A percentile compares a stretch with the other conserved stretches of the same genome.
These are phyloP conservation scores for Aspergillus wentii DNA, from an alignment of 495 filamentous ascomycete species.

Conservation along the genomic window DNA sequence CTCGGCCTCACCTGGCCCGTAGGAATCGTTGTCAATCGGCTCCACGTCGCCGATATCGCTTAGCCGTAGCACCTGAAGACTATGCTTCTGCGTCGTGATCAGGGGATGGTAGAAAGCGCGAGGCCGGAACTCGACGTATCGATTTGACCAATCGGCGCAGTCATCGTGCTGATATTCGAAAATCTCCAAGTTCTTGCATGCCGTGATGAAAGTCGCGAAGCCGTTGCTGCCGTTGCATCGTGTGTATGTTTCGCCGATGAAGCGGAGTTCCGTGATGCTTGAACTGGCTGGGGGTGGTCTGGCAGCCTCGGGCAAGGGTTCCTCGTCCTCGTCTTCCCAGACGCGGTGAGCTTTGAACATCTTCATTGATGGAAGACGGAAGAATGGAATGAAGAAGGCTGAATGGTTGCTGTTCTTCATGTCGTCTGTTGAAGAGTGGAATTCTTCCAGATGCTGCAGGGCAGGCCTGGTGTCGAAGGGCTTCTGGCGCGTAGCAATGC, in stretches of 20 bases:
- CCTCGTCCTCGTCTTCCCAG: too few relatives aligned
- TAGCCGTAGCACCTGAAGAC: constrained; percentile 9
- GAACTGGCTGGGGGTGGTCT: neutral
- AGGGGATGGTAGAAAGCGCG: constrained; percentile 6
- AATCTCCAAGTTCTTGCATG: constrained; percentile 10
- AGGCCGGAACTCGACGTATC: constrained; percentile 4
- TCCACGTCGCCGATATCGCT: constrained; percentile 7
- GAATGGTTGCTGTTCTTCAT: neutral
- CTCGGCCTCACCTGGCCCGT: too few relatives aligned
- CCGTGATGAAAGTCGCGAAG: constrained; percentile 5
- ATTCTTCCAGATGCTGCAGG: constrained; percentile 5
- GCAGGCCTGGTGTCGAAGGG: constrained; percentile 6
- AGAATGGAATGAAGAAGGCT: constrained; percentile 7
- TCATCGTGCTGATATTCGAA: constrained; percentile 13
- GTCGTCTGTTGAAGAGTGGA: constrained; percentile 1
- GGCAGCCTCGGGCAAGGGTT: too few relatives aligned
- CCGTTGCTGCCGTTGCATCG: constrained; percentile 10
- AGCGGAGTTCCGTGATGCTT: too few relatives aligned
- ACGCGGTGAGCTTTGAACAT: neutral
- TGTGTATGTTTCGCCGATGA: too few relatives aligned
- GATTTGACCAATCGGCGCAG: constrained; percentile 4
- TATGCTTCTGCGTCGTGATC: constrained; percentile 11
- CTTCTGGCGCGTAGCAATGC: neutral
- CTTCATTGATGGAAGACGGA: constrained; percentile 9
- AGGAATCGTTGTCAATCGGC: too few relatives aligned